These are phyloP conservation scores for Saraca asoca DNA, from an alignment of 331 rosid genomes.

Conservation along the genomic window DNA sequence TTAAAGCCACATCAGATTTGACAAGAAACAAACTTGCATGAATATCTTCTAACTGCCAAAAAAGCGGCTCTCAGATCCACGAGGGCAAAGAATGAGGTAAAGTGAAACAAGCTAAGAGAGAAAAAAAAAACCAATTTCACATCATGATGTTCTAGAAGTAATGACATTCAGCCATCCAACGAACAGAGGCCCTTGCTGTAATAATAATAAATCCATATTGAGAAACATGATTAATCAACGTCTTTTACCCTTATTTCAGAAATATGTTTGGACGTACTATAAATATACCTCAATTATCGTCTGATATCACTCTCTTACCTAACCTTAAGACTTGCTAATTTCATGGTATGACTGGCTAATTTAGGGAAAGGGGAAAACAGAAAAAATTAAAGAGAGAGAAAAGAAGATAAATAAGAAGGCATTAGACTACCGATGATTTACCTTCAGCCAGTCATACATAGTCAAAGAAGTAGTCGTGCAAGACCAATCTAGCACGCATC, in stretches of 20 bases:
- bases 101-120: constrained; percentile 21
- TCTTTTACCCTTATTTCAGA: constrained; percentile 14
- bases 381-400: constrained; percentile 25
- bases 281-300: constrained; percentile 3
- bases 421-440: constrained; percentile 26
- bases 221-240: not conserved
- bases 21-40: constrained; percentile 92
- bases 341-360: constrained; percentile 9
- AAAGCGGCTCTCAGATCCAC: constrained; percentile 25
- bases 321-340: not conserved
- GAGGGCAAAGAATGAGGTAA: constrained; percentile 18
- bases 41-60: constrained; percentile 85
- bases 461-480: constrained; percentile 93
- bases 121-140: constrained; percentile 25
- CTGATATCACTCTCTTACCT: constrained; percentile 11
- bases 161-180: constrained; percentile 14
- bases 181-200: not conserved
- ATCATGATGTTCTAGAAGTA: not conserved
- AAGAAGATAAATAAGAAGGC: too few species aligned
- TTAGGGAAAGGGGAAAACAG: constrained; percentile 4
- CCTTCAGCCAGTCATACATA: constrained; percentile 97
- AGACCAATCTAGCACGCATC: constrained; percentile 96
- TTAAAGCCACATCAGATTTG: constrained; percentile 78
- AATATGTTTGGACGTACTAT: constrained; percentile 6
- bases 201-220: constrained; percentile 10